These are phyloP conservation scores for Athelia psychrophila DNA, from an alignment of 1,284 basidiomycete genomes.

Conservation along the genomic window DNA sequence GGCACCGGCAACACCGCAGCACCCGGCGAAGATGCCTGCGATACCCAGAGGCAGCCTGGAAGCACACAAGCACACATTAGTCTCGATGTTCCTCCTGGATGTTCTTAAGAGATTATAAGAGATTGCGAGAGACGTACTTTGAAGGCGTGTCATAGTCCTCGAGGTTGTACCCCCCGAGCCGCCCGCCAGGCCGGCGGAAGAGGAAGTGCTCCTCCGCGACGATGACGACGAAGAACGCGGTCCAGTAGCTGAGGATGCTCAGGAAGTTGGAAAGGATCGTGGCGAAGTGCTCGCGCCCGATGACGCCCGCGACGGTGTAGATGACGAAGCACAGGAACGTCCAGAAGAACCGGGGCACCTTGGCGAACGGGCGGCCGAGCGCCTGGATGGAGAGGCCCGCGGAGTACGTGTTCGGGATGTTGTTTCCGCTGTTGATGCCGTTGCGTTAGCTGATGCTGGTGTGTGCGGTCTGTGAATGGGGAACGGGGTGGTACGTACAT, in stretches of 20 bases:
- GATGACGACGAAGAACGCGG: constrained; percentile 57
- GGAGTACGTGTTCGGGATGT: constrained; percentile 60
- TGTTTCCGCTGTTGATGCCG: constrained; percentile 41
- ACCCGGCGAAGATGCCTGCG: constrained; percentile 49
- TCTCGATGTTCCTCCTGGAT: too few species aligned
- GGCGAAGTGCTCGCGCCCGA: constrained; percentile 60
- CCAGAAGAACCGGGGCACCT: constrained; percentile 61
- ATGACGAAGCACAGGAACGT: constrained; percentile 49
- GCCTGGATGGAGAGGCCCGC: constrained; percentile 55
- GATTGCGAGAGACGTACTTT: constrained; percentile 23
- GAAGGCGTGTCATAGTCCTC: constrained; percentile 50
- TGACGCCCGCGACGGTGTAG: constrained; percentile 60
- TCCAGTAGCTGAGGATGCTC: constrained; percentile 64
- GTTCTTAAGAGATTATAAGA: too few species aligned
- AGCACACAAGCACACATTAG: not conserved
- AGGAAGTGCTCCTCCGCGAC: constrained; percentile 57
- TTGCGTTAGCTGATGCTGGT: constrained; percentile 1
- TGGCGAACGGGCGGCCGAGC: constrained; percentile 49
- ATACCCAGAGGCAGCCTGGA: constrained; percentile 50
- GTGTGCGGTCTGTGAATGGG: not conserved
- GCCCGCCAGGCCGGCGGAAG: constrained; percentile 42
- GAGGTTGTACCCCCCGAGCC: constrained; percentile 50
- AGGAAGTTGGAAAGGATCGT: constrained; percentile 53
- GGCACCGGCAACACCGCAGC: constrained; percentile 44
- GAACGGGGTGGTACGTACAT: constrained; percentile 29